Evolutionary conservation across 208 protist species (phyloP), one percentile per base, ranked within the genome.

Genomic region (Acanthamoeba royreba): DNA sequence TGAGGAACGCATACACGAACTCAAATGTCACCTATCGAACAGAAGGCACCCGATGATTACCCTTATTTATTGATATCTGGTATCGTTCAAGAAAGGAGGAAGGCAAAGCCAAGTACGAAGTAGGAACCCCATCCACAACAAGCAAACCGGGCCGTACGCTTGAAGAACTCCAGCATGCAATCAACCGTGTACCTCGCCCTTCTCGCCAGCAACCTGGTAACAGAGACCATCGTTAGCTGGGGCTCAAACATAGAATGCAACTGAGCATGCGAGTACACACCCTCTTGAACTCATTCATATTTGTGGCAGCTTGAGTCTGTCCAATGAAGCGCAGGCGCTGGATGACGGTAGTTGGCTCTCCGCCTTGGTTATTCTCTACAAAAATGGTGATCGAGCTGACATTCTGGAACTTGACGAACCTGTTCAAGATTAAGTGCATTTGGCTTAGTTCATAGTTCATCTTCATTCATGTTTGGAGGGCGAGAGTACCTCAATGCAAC

Each of bases 401-500:
- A 55, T 95, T 95, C 52, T 96, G 94, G 93, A 96, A 96, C 45
- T 95, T 95, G n/a, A 96, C 94, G 72, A 96, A 96, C 58, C 77
- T 94, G 40, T 4, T 8, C 31, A 3, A 69, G 58, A 69, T 28
- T 9, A 9, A 55, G 49, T 19, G 49, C 55, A 63, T 17, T 63
- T 4, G 31, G 15, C 55, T 7, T 35, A 19, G 25, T 4, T 3
- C 15, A 4, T n/a, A n/a, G n/a, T n/a, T n/a, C n/a, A n/a, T n/a
- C n/a, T n/a, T n/a, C n/a, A n/a, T n/a, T n/a, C n/a, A n/a, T n/a
- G n/a, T n/a, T n/a, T n/a, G n/a, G n/a, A n/a, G n/a, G n/a, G n/a
- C n/a, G n/a, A n/a, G n/a, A n/a, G n/a, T 87, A 87, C 79, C 79
- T 38, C 1, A 95, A 28, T 8, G 58, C 40, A 19, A 96, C n/a